These are phyloP conservation scores for Daldinia loculata DNA, from an alignment of 495 filamentous ascomycete genomes.

Conservation along the genomic window DNA sequence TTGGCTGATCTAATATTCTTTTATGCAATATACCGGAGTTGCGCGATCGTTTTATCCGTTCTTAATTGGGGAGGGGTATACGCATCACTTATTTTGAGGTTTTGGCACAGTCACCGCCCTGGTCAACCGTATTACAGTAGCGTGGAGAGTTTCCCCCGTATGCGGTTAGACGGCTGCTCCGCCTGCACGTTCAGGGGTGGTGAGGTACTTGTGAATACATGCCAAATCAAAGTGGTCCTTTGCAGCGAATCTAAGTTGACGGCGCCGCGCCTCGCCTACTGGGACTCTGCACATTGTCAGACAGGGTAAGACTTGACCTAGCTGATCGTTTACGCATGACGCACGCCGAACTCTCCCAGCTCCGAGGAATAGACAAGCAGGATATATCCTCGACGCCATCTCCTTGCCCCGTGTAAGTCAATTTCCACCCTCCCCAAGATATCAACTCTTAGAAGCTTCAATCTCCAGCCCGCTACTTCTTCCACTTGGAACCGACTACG, in stretches of 20 bases:
- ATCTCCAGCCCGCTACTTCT: neutral
- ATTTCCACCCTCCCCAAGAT: neutral
- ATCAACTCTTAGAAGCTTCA: neutral
- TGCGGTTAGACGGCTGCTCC: conserved; percentile 39
- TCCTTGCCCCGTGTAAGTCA: conserved; percentile 15
- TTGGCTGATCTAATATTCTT: no score
- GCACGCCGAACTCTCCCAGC: conserved; percentile 20
- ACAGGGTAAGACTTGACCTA: conserved; percentile 28
- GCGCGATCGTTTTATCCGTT: no score
- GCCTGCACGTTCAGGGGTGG: conserved; percentile 39
- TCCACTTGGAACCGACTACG: neutral
- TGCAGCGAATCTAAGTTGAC: conserved; percentile 24
- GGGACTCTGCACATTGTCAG: conserved; percentile 26
- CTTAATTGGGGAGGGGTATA: no score
- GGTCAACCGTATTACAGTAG: no score
- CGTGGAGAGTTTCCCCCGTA: conserved; percentile 15
- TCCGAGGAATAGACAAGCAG: conserved; percentile 14
- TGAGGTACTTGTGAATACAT: conserved; percentile 39
- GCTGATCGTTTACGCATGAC: conserved; percentile 29
- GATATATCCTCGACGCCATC: conserved; percentile 38
- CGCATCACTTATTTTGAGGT: no score
- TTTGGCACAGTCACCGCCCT: no score
- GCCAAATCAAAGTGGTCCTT: conserved; percentile 17
- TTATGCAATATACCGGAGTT: no score
- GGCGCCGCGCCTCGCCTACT: conserved; percentile 17